These are phyloP conservation scores for Xylaria sp. DNA, from an alignment of 2,329 filamentous ascomycete genomes.

Conservation along the genomic window DNA sequence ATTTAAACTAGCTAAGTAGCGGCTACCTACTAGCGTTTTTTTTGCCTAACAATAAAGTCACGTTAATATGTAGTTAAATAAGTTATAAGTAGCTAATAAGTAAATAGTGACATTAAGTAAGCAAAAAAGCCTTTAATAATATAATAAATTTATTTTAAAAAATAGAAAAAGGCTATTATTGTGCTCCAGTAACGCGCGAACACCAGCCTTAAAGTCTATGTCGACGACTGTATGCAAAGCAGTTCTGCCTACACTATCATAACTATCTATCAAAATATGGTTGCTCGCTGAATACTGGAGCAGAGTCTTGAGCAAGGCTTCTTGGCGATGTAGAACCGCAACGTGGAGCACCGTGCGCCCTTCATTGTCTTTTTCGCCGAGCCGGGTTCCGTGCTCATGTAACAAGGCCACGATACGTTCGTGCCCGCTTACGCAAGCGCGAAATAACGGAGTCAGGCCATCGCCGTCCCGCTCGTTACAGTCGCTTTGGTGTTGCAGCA, in stretches of 20 bases:
- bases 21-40: too few species aligned
- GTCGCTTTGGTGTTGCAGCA: conserved; percentile 1
- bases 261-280: background rate
- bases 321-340: background rate
- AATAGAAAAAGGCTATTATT: too few species aligned
- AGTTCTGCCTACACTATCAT: background rate
- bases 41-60: too few species aligned
- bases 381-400: background rate
- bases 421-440: background rate
- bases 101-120: too few species aligned
- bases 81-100: too few species aligned
- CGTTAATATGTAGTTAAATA: too few species aligned
- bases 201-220: conserved; percentile 6
- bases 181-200: background rate
- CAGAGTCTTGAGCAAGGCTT: background rate
- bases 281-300: background rate
- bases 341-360: background rate
- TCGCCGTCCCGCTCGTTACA: conserved; percentile 10
- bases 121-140: too few species aligned
- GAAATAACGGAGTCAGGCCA: background rate
- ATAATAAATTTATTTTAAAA: too few species aligned
- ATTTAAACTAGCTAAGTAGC: too few species aligned
- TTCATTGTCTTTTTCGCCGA: background rate
- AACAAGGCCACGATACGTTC: background rate
- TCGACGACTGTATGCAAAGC: conserved; percentile 5